Evolutionary conservation across 768 basidiomycete species (phyloP).

Genomic region (Naganishia vishniacii): DNA sequence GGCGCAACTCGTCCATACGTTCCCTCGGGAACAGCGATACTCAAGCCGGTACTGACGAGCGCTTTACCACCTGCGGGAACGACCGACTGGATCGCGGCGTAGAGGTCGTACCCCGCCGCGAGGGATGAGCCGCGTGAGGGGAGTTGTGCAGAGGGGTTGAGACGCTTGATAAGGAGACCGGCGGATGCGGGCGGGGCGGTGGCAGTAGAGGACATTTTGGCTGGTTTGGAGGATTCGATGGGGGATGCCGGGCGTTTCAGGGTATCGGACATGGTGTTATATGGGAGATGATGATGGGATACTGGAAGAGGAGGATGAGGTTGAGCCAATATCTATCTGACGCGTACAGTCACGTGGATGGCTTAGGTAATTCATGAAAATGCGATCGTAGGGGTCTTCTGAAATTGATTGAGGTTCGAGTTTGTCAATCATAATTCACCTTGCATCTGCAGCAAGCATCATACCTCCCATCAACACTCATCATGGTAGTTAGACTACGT

Average conservation of each 20-base stretch:
- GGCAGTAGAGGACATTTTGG: slow-evolving; percentile 20
- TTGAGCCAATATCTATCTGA: slow-evolving; percentile 10
- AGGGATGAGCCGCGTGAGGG: slow-evolving; percentile 81
- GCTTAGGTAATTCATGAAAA: slow-evolving; percentile 17
- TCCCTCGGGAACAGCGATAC: slow-evolving; percentile 84
- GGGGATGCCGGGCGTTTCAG: slow-evolving; percentile 15
- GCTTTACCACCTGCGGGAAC: slow-evolving; percentile 89
- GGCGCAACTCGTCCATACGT: slow-evolving; percentile 97
- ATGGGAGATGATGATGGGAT: slow-evolving; percentile 9
- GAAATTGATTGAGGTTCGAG: too few relatives aligned
- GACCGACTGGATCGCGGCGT: slow-evolving; percentile 76
- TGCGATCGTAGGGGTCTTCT: slow-evolving; percentile 6
- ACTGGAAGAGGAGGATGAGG: not conserved
- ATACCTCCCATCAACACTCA: not conserved
- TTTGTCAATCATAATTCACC: too few relatives aligned
- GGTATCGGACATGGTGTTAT: slow-evolving; percentile 1
- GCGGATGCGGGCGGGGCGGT: slow-evolving; percentile 28
- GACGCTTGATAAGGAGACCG: slow-evolving; percentile 69
- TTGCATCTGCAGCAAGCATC: too few relatives aligned
- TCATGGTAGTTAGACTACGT: slow-evolving; percentile 78
- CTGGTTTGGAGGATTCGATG: slow-evolving; percentile 14
- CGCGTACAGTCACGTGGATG: slow-evolving; percentile 1
- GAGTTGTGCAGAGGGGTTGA: slow-evolving; percentile 71
- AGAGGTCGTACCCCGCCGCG: slow-evolving; percentile 92
- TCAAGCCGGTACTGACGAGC: slow-evolving; percentile 81